Evolutionary conservation across 2,329 filamentous ascomycete species (phyloP), one percentile per base, ranked within the genome.

Genomic region (Hymenoscyphus scutula): DNA sequence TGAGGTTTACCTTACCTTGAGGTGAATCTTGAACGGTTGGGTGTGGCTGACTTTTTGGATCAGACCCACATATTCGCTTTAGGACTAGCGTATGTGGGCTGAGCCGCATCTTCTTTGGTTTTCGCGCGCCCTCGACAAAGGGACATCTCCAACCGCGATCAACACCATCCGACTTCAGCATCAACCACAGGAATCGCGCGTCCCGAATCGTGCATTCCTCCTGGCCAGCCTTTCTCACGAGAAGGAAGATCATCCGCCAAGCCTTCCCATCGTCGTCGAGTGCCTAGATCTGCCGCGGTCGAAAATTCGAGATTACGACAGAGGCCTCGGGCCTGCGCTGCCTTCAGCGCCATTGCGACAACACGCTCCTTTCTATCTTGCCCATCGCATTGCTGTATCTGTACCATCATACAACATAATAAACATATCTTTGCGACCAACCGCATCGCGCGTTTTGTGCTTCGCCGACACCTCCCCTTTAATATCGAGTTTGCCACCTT

Each of bases 201-300:
- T 68, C 60, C 38, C 61, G 41, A 57, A 69, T 69, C 73, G 74
- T 73, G 73, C 67, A 71, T 74, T 73, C 72, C 71, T 66, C 63
- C 64, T 58, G 38, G 65, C 64, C 64, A 60, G 66, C 68, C 69
- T 73, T 74, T 72, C 71, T 70, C 62, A 38, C 63, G 65, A 68
- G 69, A 63, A 72, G 73, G 71, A 74, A 66, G 59, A 59, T 64
- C 62, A 56, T 37, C 59, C 69, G 69, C 67, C 63, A 70, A 68
- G 59, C 72, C 70, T 63, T 63, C 53, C 59, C 64, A 29, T 67
- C 64, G 41, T 58, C 61, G 59, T 64, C 61, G 63, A 64, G 45
- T 65, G 65, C 62, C 62, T 70, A 63, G 64, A 68, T 62, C 60
- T 53, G 58, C 62, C 62, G 63, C 69, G 62, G 67, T 71, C 63